Evolutionary conservation across 345 rosid species (phyloP).

Genomic region (Microcos paniculata): DNA sequence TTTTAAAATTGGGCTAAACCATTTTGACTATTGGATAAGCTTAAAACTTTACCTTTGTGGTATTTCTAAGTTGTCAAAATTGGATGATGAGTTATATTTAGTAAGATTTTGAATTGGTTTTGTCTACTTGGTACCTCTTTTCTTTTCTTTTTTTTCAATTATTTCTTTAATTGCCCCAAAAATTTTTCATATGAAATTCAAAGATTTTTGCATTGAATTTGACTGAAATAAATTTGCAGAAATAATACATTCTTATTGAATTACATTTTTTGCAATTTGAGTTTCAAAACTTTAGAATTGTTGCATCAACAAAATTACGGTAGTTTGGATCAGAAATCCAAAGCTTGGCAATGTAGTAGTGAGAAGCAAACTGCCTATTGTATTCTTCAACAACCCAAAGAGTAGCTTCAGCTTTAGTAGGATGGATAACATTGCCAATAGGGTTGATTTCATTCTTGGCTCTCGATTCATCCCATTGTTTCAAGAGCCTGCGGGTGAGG

Average conservation of each 20-base stretch:
- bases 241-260: neutral
- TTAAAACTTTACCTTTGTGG: neutral
- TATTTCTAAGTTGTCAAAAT: neutral
- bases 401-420: slow-evolving; percentile 18
- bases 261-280: neutral
- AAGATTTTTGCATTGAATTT: too few relatives aligned
- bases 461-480: slow-evolving; percentile 32
- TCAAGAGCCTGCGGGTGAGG: slow-evolving; percentile 11
- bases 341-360: slow-evolving; percentile 11
- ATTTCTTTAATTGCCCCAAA: neutral
- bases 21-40: neutral
- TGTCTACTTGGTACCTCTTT: too few relatives aligned
- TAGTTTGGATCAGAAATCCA: slow-evolving; percentile 20
- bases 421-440: slow-evolving; percentile 14
- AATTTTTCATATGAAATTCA: neutral
- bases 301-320: slow-evolving; percentile 5
- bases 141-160: neutral
- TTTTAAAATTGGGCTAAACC: neutral
- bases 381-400: slow-evolving; percentile 26
- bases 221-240: neutral
- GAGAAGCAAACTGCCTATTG: slow-evolving; percentile 19
- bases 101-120: neutral
- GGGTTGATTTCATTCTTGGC: slow-evolving; percentile 10
- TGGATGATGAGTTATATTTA: neutral
- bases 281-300: neutral